Evolutionary conservation across 2,329 filamentous ascomycete genomes (phyloP), one percentile per base, ranked within the genome.

Genomic region (Fonsecaea erecta): DNA sequence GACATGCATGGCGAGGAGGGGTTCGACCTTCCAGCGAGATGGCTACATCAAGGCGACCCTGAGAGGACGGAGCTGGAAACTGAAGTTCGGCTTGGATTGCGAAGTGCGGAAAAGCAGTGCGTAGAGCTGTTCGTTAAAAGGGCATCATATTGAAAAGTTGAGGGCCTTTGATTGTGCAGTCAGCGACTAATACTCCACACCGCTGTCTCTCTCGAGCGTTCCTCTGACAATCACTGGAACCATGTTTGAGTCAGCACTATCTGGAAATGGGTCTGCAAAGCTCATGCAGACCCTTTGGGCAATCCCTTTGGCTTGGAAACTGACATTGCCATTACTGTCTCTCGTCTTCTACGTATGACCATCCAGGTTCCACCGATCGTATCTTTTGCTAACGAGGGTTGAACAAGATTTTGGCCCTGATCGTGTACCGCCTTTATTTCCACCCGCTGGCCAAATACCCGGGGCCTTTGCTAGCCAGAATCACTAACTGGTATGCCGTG

Each of bases 401-500:
- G 28, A 18, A 24, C 5, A 54, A 60, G 56, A 40, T 35, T 34
- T 18, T 60, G 1, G 24, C 40, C 37, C 30, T 67, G 18, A 37
- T 53, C 18, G 43, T 68, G 18, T 69, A 71, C 43, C 63, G 32
- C 7, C 32, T 34, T 5, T 34, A 11, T 5, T 34, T 34, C 4
- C 32, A 34, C 32, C 32, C 32, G 32, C 32, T 34, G 3, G 32
- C 32, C 7, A 34, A 34, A 34, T 34, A 34, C 32, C 32, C 32
- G 7, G 32, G 32, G 12, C 32, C 32, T 2, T 11, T 34, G 32
- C 32, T 34, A 12, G 32, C 32, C 32, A 34, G 68, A 48, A 64
- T 67, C 53, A 64, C 54, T 21, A 40, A 52, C 32, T 69, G 58
- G 63, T 60, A 64, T 24, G 51, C 52, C 18, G 56, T 60, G 12